These are phyloP conservation scores for Ilyonectria robusta DNA, from an alignment of 2,329 filamentous ascomycete genomes.

Conservation along the genomic window DNA sequence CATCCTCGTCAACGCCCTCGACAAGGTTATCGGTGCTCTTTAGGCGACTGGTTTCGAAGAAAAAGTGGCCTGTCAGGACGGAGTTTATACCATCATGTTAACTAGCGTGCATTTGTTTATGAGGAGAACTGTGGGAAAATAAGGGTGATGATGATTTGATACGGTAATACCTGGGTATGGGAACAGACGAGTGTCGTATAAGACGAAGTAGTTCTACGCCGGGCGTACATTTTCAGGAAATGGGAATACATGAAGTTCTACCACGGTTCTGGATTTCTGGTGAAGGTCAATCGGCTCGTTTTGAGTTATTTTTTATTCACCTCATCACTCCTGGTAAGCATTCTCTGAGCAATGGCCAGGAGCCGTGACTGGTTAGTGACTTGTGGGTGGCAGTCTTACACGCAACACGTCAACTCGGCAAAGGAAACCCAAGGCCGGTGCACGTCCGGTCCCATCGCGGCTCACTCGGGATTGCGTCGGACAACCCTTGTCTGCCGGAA, in stretches of 20 bases:
- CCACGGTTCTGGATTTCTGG: background rate
- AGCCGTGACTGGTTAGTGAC: background rate
- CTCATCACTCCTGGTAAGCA: background rate
- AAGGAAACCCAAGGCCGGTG: slow-evolving; percentile 9
- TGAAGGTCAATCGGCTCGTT: background rate
- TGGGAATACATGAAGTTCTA: slow-evolving; percentile 34
- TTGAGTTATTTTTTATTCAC: background rate
- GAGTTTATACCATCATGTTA: slow-evolving; percentile 43
- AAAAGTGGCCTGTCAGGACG: slow-evolving; percentile 21
- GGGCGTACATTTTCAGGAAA: slow-evolving; percentile 42
- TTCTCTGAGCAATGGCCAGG: background rate
- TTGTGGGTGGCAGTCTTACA: background rate
- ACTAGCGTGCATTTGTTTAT: slow-evolving; percentile 46
- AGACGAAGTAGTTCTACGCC: slow-evolving; percentile 41
- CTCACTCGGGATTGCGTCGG: slow-evolving; percentile 19
- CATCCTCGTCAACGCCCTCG: slow-evolving; percentile 46
- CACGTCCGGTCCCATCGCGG: slow-evolving; percentile 16
- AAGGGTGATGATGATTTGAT: slow-evolving; percentile 32
- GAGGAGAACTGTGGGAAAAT: slow-evolving; percentile 24
- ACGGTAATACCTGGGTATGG: slow-evolving; percentile 40
- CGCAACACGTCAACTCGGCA: background rate
- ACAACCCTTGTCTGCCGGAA: slow-evolving; percentile 3
- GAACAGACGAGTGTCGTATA: slow-evolving; percentile 42
- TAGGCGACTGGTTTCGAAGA: slow-evolving; percentile 40
- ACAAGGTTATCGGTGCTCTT: slow-evolving; percentile 48